phyloP scores from a whole-genome alignment of 2,329 filamentous ascomycete genomes.

The Oidium heveae region DNA sequence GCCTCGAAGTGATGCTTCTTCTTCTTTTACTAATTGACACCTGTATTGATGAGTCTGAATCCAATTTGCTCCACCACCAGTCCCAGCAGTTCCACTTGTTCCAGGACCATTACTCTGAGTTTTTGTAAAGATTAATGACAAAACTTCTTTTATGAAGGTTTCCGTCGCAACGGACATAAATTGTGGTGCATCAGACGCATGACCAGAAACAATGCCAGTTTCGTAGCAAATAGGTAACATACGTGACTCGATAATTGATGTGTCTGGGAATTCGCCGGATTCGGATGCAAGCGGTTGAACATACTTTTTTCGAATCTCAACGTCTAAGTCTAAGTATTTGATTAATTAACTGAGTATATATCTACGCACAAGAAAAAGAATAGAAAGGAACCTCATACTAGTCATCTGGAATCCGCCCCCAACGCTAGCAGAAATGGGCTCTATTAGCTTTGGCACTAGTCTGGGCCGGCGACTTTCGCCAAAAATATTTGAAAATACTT shows the following conservation, averaged over 20 bases:
- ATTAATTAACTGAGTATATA: background rate
- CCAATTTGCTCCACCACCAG: slow-evolving; percentile 40
- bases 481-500: slow-evolving; percentile 13
- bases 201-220: slow-evolving; percentile 32
- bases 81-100: slow-evolving; percentile 32
- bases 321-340: slow-evolving; percentile 27
- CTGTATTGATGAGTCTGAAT: slow-evolving; percentile 62
- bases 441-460: slow-evolving; percentile 19
- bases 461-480: slow-evolving; percentile 15
- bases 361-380: slow-evolving; percentile 1
- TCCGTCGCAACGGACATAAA: slow-evolving; percentile 41
- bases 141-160: slow-evolving; percentile 39
- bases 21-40: slow-evolving; percentile 49
- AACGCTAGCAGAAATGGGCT: slow-evolving; percentile 41
- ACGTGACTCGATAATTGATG: slow-evolving; percentile 32
- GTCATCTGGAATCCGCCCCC: slow-evolving; percentile 48
- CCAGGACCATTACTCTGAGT: slow-evolving; percentile 40
- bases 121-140: slow-evolving; percentile 36
- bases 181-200: slow-evolving; percentile 31
- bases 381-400: slow-evolving; percentile 18
- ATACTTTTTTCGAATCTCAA: slow-evolving; percentile 42
- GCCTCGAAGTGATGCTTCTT: slow-evolving; percentile 45
- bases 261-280: slow-evolving; percentile 43
- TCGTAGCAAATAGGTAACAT: slow-evolving; percentile 48
- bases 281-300: slow-evolving; percentile 37